These are phyloP conservation scores for Phascolomyces articulosus DNA, from an alignment of 371 early-diverging fungal genomes.

Conservation along the genomic window DNA sequence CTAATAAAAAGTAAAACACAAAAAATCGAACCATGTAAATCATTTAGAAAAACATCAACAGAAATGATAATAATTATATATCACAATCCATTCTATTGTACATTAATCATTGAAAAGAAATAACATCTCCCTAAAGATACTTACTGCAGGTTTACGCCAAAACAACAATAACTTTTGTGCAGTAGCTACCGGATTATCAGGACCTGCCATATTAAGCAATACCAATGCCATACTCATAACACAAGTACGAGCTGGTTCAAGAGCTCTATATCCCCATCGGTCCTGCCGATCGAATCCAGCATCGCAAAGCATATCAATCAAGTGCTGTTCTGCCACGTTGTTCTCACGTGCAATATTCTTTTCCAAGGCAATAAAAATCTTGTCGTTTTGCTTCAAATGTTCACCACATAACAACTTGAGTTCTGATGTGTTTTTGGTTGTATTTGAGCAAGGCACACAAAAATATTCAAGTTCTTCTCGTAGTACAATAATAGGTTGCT, in stretches of 20 bases:
- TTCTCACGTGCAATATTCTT: conserved; percentile 73
- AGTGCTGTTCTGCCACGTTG: conserved; percentile 80
- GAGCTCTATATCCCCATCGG: conserved; percentile 78
- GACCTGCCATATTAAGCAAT: conserved; percentile 72
- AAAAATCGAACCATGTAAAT: too few relatives aligned
- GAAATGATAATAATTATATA: too few relatives aligned
- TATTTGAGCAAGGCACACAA: conserved; percentile 42
- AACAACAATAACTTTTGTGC: conserved; percentile 82
- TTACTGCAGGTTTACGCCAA: conserved; percentile 85
- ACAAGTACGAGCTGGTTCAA: conserved; percentile 69
- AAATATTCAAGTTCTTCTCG: conserved; percentile 68
- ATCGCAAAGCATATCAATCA: conserved; percentile 87
- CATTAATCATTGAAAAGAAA: too few relatives aligned
- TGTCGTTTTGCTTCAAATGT: conserved; percentile 63
- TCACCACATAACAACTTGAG: conserved; percentile 68
- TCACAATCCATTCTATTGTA: too few relatives aligned
- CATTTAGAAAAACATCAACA: neutral
- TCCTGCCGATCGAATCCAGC: conserved; percentile 79
- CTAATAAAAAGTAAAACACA: conserved; percentile 24
- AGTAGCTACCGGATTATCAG: conserved; percentile 73
- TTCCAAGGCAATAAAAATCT: conserved; percentile 76
- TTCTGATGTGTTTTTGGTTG: conserved; percentile 27
- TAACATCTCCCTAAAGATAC: too few relatives aligned
- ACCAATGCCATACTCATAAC: conserved; percentile 76
- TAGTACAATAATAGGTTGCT: conserved; percentile 71